phyloP scores from a whole-genome alignment of 768 basidiomycete species.

The Phlegmacium glaucopus region DNA sequence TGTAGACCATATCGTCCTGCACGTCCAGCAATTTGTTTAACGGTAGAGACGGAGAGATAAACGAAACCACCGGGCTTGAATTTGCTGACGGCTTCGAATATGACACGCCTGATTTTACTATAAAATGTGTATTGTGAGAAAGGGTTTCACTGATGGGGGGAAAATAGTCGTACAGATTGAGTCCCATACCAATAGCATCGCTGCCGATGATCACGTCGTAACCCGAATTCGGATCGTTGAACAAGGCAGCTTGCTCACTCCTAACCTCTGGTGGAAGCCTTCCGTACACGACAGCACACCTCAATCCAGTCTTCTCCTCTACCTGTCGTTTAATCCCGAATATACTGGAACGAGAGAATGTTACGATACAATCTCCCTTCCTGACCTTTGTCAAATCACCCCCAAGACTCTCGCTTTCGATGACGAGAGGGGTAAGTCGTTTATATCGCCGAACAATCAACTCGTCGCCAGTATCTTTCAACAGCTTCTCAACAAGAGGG shows the following conservation, averaged over 20 bases:
- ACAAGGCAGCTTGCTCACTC: conserved; percentile 87
- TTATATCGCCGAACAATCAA: conserved; percentile 78
- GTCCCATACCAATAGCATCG: conserved; percentile 96
- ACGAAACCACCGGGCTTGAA: conserved; percentile 46
- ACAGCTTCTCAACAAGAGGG: conserved; percentile 65
- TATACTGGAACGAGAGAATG: conserved; percentile 75
- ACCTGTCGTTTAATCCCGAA: conserved; percentile 73
- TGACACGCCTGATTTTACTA: conserved; percentile 88
- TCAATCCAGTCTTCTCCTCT: conserved; percentile 67
- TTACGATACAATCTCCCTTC: conserved; percentile 89
- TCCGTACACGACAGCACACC: conserved; percentile 92
- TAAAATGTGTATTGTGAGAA: neutral
- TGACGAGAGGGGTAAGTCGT: conserved; percentile 79
- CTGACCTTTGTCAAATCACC: conserved; percentile 58
- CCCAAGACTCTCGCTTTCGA: conserved; percentile 61
- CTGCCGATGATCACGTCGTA: conserved; percentile 91
- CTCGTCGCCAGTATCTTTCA: conserved; percentile 80
- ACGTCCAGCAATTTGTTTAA: conserved; percentile 94
- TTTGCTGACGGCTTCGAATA: conserved; percentile 73
- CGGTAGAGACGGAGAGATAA: conserved; percentile 64
- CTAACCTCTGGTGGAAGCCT: conserved; percentile 88
- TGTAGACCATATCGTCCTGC: conserved; percentile 87
- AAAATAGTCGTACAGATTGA: conserved; percentile 74
- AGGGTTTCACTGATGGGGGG: neutral
- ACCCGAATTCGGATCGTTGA: conserved; percentile 81